These are phyloP conservation scores for Trichoderma reesei DNA, from an alignment of 495 filamentous ascomycete species.

Conservation along the genomic window DNA sequence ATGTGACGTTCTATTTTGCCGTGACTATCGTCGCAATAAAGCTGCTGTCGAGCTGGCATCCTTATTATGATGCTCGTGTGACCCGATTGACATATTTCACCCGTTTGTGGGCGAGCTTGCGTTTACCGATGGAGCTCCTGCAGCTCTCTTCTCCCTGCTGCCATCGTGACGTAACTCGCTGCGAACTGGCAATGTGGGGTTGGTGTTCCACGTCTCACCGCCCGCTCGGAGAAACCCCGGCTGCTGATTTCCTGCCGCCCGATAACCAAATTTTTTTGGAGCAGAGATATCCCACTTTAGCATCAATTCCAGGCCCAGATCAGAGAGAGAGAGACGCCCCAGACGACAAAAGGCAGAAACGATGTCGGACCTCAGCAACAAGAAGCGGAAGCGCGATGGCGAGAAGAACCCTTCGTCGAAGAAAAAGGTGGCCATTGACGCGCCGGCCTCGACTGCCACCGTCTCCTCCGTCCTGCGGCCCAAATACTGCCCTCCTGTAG, in stretches of 20 bases:
- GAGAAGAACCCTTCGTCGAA: constrained; percentile 38
- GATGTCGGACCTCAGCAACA: constrained; percentile 46
- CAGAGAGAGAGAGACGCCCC: not conserved
- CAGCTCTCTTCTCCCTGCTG: not conserved
- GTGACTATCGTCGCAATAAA: not conserved
- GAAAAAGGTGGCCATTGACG: constrained; percentile 54
- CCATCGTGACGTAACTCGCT: not conserved
- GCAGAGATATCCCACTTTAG: constrained; percentile 11
- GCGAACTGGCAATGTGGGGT: not conserved
- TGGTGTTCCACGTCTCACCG: not conserved
- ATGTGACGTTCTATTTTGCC: not conserved
- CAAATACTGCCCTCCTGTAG: constrained; percentile 51
- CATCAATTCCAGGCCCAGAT: not conserved
- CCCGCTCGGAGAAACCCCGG: constrained; percentile 5
- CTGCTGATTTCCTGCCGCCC: constrained; percentile 12
- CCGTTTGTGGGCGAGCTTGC: not conserved
- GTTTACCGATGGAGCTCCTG: not conserved
- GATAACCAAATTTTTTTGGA: constrained; percentile 9
- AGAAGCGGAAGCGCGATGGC: constrained; percentile 64
- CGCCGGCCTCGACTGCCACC: constrained; percentile 36
- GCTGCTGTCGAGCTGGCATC: not conserved
- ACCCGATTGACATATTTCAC: not conserved
- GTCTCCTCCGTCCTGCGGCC: constrained; percentile 50
- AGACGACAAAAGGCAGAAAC: constrained; percentile 17
- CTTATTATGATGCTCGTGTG: not conserved